Conservation (phyloP, 2,329 filamentous ascomycete species). For the Ascochyta pisi region DNA sequence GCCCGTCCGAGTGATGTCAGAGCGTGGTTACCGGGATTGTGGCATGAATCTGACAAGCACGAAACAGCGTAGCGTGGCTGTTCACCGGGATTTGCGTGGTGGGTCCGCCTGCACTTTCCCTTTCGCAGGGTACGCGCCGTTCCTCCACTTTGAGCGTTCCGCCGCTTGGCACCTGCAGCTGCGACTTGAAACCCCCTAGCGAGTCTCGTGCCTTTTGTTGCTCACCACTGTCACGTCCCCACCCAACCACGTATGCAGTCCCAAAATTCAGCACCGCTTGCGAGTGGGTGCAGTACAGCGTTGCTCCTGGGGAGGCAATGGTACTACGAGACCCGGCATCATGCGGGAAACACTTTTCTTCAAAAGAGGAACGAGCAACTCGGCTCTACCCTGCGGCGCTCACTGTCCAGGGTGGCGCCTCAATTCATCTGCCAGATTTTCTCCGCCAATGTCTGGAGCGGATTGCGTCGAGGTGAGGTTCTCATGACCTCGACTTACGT, state of each 20-base stretch:
- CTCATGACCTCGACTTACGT: slow-evolving; percentile 2
- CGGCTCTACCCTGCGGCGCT: not conserved
- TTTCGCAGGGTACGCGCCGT: slow-evolving; percentile 6
- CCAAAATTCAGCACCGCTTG: not conserved
- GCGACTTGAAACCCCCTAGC: slow-evolving; percentile 12
- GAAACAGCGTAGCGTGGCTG: slow-evolving; percentile 4
- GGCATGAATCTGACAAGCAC: slow-evolving; percentile 14
- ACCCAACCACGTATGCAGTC: slow-evolving; percentile 7
- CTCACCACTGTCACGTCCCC: slow-evolving; percentile 2
- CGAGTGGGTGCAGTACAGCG: slow-evolving; percentile 3
- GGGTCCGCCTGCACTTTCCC: slow-evolving; percentile 3
- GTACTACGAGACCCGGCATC: slow-evolving; percentile 1
- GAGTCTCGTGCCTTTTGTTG: not conserved
- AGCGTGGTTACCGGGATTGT: slow-evolving; percentile 1
- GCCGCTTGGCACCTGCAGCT: slow-evolving; percentile 6
- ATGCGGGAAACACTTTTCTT: slow-evolving; percentile 1
- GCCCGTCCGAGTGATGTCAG: slow-evolving; percentile 10
- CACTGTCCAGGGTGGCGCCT: slow-evolving; percentile 3
- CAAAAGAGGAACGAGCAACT: slow-evolving; percentile 2
- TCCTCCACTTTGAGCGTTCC: slow-evolving; percentile 1
- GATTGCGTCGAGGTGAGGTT: not conserved
- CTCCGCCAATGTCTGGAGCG: slow-evolving; percentile 6
- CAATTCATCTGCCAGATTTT: slow-evolving; percentile 2
- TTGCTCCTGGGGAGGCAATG: slow-evolving; percentile 3
- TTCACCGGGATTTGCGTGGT: not conserved